Conservation (phyloP, 2,329 filamentous ascomycete species). For the Volutella citrinella region DNA sequence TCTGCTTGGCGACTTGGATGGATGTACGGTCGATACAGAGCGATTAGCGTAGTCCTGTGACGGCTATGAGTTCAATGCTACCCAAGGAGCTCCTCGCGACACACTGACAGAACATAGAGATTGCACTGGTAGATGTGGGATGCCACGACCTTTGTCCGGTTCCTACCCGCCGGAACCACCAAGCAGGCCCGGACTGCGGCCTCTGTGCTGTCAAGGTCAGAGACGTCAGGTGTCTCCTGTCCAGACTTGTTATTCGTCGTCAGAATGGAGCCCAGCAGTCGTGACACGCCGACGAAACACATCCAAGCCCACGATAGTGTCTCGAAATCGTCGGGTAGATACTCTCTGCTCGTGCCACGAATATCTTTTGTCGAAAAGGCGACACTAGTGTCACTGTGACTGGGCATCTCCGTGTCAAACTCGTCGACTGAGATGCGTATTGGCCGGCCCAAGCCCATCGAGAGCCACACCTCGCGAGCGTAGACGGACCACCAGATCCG, state of each 20-base stretch:
- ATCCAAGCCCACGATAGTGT: constrained; percentile 2
- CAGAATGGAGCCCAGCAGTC: constrained; percentile 2
- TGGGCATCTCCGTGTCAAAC: no score
- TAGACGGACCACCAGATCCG: no score
- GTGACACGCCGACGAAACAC: neutral
- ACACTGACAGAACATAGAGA: constrained; percentile 4
- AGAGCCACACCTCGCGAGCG: no score
- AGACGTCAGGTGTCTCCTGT: neutral
- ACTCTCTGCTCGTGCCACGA: no score
- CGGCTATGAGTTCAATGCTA: no score
- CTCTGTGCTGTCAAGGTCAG: constrained; percentile 2
- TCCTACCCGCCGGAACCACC: neutral
- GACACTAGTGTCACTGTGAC: no score
- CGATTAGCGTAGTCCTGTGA: constrained; percentile 2
- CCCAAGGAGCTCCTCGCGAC: no score
- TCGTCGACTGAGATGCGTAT: no score
- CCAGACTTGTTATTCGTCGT: constrained; percentile 3
- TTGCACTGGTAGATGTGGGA: constrained; percentile 7
- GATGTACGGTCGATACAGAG: constrained; percentile 5
- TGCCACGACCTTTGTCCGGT: neutral
- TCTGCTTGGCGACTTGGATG: neutral
- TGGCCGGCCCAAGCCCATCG: no score
- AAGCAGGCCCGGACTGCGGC: constrained; percentile 1
- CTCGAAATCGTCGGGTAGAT: constrained; percentile 1
- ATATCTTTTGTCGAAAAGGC: no score